Evolutionary conservation across 805 yeast genomes (phyloP), one percentile per base, ranked within the genome.

Genomic region (Vanderwaltozyma yarrowii): DNA sequence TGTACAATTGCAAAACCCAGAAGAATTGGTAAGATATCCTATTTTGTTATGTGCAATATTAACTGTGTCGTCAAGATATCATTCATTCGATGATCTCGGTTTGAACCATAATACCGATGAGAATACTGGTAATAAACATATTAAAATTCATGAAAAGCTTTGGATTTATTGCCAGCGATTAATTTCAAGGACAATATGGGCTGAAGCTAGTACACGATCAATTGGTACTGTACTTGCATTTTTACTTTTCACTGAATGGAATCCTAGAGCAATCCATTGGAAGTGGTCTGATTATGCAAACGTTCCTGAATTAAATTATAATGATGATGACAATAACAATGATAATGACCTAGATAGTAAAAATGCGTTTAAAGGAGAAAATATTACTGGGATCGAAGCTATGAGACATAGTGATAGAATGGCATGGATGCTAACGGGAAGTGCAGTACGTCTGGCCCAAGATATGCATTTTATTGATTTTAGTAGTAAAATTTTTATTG

Each of bases 361-460:
- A 14, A 67, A 62, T 18, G 61, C 53, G 14, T 18, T 13, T 11
- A 30, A 30, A 17, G 73, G 64, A 11, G 74, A 74, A 26, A 70
- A 72, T 24, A 61, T 74, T 31, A 79, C 88, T 0, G 95, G 95
- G 0, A 62, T 84, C 32, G 84, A 85, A 23, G 94, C 95, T 1
- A 76, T 87, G 74, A 69, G 94, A 48, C 66, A 95, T 50, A 78
- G 88, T 44, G 88, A 85, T 56, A 69, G 95, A 29, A 82, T 86
- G 87, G 81, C 94, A 0, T 88, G 95, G 89, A 82, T 87, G 92
- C 71, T 86, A 43, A 78, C 85, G 34, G 96, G 96, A 2, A 76
- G 84, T 2, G 88, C 94, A 0, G 80, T 85, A 2, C 67, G 96
- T 40, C 62, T 88, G 30, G 92, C 95, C 3, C 94, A 85, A 54